phyloP scores from a whole-genome alignment of 2,329 filamentous ascomycete genomes.

The Aspergillus pseudonomiae region DNA sequence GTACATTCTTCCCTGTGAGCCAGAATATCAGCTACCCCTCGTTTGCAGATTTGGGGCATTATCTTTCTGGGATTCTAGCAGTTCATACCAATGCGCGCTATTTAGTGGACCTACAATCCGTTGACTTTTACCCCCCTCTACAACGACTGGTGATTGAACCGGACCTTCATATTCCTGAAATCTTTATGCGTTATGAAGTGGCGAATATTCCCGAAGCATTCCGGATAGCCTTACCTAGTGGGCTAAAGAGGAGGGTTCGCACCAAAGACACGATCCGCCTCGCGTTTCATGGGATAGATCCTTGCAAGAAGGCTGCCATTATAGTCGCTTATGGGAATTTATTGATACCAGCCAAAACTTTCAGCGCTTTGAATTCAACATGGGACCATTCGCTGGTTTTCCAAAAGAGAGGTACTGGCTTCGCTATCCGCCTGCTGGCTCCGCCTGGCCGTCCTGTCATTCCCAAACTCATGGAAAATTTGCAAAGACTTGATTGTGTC shows the following conservation, averaged over 20 bases:
- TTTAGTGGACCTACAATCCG: conserved; percentile 32
- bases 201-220: conserved; percentile 34
- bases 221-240: conserved; percentile 31
- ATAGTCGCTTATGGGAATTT: conserved; percentile 42
- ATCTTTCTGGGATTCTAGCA: conserved; percentile 40
- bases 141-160: conserved; percentile 35
- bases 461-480: conserved; percentile 35
- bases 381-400: conserved; percentile 37
- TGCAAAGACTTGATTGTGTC: conserved; percentile 44
- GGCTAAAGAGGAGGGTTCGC: conserved; percentile 29
- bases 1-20: conserved; percentile 26
- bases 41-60: conserved; percentile 39
- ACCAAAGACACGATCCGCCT: conserved; percentile 41
- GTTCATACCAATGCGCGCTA: conserved; percentile 42
- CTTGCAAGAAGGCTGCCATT: conserved; percentile 33
- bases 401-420: conserved; percentile 35
- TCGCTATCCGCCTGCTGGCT: conserved; percentile 43
- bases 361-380: conserved; percentile 31
- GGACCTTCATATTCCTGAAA: conserved; percentile 36
- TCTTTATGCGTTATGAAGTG: conserved; percentile 38
- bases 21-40: conserved; percentile 29
- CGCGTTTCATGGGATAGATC: conserved; percentile 43
- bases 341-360: conserved; percentile 27
- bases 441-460: conserved; percentile 41
- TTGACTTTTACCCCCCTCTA: conserved; percentile 33